phyloP scores from a whole-genome alignment of 2,329 filamentous ascomycete genomes.

The Chrysoporthe deuterocubensis region DNA sequence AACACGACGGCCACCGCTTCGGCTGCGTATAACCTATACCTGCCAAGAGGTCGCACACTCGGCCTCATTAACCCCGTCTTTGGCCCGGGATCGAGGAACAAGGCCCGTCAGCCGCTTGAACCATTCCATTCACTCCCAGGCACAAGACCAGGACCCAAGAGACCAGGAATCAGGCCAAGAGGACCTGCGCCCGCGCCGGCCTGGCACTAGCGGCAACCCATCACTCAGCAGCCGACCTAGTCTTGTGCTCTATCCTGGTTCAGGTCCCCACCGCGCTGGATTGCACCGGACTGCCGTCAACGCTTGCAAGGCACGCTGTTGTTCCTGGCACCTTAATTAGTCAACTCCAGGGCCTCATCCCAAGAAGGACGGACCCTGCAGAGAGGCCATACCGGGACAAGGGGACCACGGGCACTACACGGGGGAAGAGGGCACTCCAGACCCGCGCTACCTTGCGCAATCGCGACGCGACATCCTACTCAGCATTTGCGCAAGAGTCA shows the following conservation, averaged over 20 bases:
- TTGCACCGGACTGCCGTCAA: background rate
- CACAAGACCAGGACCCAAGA: background rate
- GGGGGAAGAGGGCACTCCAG: constrained; percentile 13
- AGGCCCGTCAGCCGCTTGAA: background rate
- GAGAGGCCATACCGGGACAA: constrained; percentile 1
- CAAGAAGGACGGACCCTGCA: background rate
- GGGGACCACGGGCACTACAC: constrained; percentile 7
- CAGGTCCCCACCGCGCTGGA: background rate
- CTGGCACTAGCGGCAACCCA: constrained; percentile 25
- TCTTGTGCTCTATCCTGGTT: constrained; percentile 11
- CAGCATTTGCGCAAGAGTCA: constrained; percentile 25
- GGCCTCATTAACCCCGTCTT: constrained; percentile 20
- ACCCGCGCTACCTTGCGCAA: constrained; percentile 26
- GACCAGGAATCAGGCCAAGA: constrained; percentile 2
- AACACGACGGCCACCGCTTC: background rate
- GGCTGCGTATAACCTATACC: constrained; percentile 15
- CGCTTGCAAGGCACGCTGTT: constrained; percentile 1
- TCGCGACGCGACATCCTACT: constrained; percentile 28
- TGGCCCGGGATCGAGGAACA: background rate
- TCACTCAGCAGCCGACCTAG: constrained; percentile 21
- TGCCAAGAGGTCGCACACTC: constrained; percentile 13
- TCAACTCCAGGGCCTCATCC: background rate
- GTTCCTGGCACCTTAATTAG: background rate
- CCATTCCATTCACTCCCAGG: too few species aligned
- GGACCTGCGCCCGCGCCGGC: constrained; percentile 18